phyloP scores from a whole-genome alignment of 495 filamentous ascomycete genomes.

The Haplographium delicatum region DNA sequence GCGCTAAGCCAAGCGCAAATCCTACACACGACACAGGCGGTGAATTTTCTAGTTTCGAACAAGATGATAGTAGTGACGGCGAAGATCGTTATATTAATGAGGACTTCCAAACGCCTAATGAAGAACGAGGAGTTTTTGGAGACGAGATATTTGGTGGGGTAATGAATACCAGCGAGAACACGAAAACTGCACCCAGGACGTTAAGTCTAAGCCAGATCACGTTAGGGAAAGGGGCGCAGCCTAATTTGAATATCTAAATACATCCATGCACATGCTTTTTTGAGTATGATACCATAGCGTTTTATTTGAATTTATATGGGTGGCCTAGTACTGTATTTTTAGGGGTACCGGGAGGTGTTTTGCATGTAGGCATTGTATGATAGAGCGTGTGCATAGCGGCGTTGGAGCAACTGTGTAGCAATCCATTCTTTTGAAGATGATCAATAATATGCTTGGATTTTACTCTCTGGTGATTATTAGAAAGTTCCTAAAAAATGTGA shows the following conservation, averaged over 20 bases:
- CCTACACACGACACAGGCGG: slow-evolving; percentile 2
- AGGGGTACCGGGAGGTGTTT: neutral
- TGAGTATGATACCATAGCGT: slow-evolving; percentile 11
- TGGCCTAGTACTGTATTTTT: slow-evolving; percentile 3
- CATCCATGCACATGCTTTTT: neutral
- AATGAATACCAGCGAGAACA: slow-evolving; percentile 29
- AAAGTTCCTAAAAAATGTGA: no score
- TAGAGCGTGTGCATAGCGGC: neutral
- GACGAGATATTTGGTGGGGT: slow-evolving; percentile 43
- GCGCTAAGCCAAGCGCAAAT: slow-evolving; percentile 22
- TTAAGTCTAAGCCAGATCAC: slow-evolving; percentile 47
- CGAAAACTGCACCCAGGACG: slow-evolving; percentile 40
- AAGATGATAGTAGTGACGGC: slow-evolving; percentile 20
- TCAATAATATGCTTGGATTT: no score
- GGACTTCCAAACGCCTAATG: slow-evolving; percentile 40
- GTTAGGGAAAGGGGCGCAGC: slow-evolving; percentile 18
- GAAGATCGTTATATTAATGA: slow-evolving; percentile 26
- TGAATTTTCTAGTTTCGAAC: slow-evolving; percentile 18
- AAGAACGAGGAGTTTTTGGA: slow-evolving; percentile 29
- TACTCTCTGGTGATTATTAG: no score
- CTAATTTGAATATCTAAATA: neutral
- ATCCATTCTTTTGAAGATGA: neutral
- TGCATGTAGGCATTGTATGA: neutral
- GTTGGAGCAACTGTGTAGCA: neutral
- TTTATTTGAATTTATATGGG: slow-evolving; percentile 1